A percentile compares a stretch with the other conserved stretches of the same genome.
Evolutionary conservation across 2,329 filamentous ascomycete species (phyloP).

Genomic region (Aspergillus neoniger): DNA sequence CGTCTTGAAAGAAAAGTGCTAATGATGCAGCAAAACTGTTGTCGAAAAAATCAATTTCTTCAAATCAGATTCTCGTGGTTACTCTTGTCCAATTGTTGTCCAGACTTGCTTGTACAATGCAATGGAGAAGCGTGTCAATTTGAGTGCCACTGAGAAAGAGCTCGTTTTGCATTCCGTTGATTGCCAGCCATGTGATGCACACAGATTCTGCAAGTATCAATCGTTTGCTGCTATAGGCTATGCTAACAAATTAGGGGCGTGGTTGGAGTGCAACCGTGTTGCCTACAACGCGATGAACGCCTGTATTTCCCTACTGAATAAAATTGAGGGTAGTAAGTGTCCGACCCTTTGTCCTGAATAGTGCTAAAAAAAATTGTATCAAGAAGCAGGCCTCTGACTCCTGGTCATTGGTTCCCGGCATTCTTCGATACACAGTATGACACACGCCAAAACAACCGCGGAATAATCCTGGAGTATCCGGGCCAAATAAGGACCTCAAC

Average conservation of each 20-base stretch:
- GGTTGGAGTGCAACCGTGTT: slow-evolving; percentile 22
- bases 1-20: neutral
- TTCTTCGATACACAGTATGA: neutral
- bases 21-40: slow-evolving; percentile 19
- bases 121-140: slow-evolving; percentile 22
- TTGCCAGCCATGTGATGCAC: slow-evolving; percentile 24
- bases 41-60: slow-evolving; percentile 23
- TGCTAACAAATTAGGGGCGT: slow-evolving; percentile 23
- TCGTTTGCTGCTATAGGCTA: neutral
- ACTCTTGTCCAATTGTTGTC: slow-evolving; percentile 16
- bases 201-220: slow-evolving; percentile 28
- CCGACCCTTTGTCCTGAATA: neutral
- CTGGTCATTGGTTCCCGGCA: too few species aligned
- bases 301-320: slow-evolving; percentile 19
- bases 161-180: slow-evolving; percentile 20
- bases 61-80: slow-evolving; percentile 22
- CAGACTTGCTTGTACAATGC: slow-evolving; percentile 27
- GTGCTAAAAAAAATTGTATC: neutral
- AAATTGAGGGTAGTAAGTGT: slow-evolving; percentile 11
- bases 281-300: slow-evolving; percentile 28
- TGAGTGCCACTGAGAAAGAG: slow-evolving; percentile 24
- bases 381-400: too few species aligned
- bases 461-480: neutral
- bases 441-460: neutral
- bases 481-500: neutral